These are phyloP conservation scores for Colletotrichum caudatum DNA, from an alignment of 2,329 filamentous ascomycete species.

Conservation along the genomic window DNA sequence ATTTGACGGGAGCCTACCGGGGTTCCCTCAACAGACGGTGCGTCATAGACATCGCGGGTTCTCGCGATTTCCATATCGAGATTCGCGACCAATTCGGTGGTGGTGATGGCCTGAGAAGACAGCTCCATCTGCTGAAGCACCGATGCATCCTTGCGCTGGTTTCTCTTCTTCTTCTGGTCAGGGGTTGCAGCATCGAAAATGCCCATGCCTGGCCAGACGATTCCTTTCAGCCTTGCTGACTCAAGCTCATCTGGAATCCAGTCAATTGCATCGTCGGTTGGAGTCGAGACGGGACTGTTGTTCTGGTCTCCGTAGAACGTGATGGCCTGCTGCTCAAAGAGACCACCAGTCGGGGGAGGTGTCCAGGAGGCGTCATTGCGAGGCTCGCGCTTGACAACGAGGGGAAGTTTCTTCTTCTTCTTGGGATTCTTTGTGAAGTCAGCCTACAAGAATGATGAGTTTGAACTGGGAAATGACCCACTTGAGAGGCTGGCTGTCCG, in stretches of 20 bases:
- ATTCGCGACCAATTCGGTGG: conserved; percentile 74
- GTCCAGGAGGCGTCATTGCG: conserved; percentile 18
- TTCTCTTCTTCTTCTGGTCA: conserved; percentile 78
- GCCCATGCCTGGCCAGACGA: conserved; percentile 82
- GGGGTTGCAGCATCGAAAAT: conserved; percentile 84
- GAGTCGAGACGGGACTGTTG: conserved; percentile 9
- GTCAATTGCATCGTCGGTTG: conserved; percentile 14
- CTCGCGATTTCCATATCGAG: conserved; percentile 63
- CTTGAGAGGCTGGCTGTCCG: conserved; percentile 36
- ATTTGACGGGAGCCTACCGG: conserved; percentile 56
- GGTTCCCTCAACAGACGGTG: conserved; percentile 64
- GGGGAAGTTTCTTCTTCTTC: conserved; percentile 30
- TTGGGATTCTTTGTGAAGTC: conserved; percentile 10
- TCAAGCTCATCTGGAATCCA: conserved; percentile 26
- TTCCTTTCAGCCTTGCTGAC: conserved; percentile 68
- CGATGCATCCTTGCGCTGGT: conserved; percentile 81
- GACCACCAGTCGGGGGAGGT: conserved; percentile 7
- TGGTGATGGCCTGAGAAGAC: conserved; percentile 72
- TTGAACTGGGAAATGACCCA: neutral
- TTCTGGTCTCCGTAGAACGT: conserved; percentile 26
- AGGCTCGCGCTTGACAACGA: conserved; percentile 16
- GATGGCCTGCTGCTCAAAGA: conserved; percentile 32
- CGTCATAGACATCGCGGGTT: conserved; percentile 70
- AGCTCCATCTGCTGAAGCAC: conserved; percentile 75
- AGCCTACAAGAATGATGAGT: neutral